Base-by-base conservation (phyloP, 225 moss, liverwort and hornwort genomes). In the Straminergon stramineum region DNA sequence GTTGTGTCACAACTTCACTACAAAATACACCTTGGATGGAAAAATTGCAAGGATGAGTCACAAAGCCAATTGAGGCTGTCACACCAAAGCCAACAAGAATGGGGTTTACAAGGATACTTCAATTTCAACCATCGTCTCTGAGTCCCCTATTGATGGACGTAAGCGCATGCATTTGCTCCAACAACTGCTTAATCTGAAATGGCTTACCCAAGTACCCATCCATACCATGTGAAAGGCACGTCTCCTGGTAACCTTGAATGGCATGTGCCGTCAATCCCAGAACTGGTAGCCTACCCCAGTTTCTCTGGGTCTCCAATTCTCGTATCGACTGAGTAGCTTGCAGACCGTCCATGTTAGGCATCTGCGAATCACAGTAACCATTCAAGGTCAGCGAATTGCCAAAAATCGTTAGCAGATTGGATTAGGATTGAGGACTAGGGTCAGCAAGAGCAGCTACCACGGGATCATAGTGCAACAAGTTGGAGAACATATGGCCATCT, bases 321-420 rank as follows among this genome's bases (percentile, higher is more conserved):
- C 97, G 92, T 73, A 97, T 96, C 66, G 58, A 84, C 85, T 89
- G 87, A 19, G 96, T 95, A 31, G 97, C 96, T 90, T 93, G 91
- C 87, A 97, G 88, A 68, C 97, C 97, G 76, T 97, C 97, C 96
- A 97, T 93, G 52, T 81, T 93, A 45, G 97, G 96, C 97, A 97
- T 97, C 97, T 79, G 94, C 92, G 88, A 92, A 91, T 43, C 82
- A 84, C 68, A 58, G 60, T 51, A 39, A 77, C 35, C 77, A 22
- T 22, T 77, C 53, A 35, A 35, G 77, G 53, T 35, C 35, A 77
- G 53, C 53, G 35, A 77, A 53, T 77, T 53, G 35, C 34, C 32
- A 14, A 53, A 35, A 53, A 34, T 3, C 14, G 5, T 35, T 22
- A 22, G 53, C 35, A 53, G 35, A 35, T 8, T 77, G 35, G 8